Percentiles rank a stretch among this genome's conserved stretches.
These are phyloP conservation scores for Cichorium intybus DNA, from an alignment of 140 eudicot genomes.

Conservation along the genomic window DNA sequence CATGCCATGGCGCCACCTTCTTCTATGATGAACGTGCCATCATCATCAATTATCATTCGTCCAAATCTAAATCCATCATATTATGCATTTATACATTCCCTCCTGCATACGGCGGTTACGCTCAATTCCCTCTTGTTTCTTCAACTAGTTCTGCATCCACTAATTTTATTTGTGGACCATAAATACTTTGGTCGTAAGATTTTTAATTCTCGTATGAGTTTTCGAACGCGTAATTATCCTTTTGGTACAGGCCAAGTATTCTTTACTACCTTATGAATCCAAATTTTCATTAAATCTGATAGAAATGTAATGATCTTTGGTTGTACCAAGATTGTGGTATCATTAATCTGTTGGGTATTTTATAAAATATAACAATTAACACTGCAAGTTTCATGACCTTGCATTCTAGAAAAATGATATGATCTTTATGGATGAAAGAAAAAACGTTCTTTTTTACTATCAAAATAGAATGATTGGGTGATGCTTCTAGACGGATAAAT, in stretches of 20 bases:
- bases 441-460: no score
- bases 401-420: no score
- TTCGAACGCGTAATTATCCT: neutral
- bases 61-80: constrained; percentile 33
- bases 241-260: neutral
- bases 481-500: no score
- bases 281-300: neutral
- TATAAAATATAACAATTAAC: no score
- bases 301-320: neutral
- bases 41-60: constrained; percentile 15
- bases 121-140: constrained; percentile 35
- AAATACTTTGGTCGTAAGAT: constrained; percentile 29
- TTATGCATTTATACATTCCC: constrained; percentile 34
- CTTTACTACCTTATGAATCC: neutral
- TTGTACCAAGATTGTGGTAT: neutral
- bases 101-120: constrained; percentile 34
- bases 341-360: no score
- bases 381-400: no score
- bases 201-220: neutral
- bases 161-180: constrained; percentile 39
- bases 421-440: no score
- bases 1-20: constrained; percentile 26
- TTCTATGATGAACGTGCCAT: constrained; percentile 6
- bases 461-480: no score
- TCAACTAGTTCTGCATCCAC: constrained; percentile 40